phyloP scores from a whole-genome alignment of 345 rosid genomes.

The Combretum micranthum region DNA sequence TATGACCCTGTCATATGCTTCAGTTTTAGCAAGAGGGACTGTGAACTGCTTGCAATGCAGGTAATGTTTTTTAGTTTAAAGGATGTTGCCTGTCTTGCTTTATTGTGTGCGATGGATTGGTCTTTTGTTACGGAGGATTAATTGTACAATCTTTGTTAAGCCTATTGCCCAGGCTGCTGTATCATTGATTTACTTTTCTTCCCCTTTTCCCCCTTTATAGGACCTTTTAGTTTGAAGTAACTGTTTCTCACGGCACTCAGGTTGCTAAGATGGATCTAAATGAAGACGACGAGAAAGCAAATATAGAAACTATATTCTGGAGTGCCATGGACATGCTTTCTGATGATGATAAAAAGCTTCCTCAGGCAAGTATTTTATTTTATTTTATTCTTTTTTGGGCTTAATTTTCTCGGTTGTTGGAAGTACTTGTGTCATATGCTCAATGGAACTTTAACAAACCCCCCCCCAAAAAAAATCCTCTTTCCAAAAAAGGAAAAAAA shows the following conservation, averaged over 20 bases:
- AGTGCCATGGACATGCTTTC: conserved; percentile 99
- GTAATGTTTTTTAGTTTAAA: conserved; percentile 18
- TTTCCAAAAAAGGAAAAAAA: too few species aligned
- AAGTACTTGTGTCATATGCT: background rate
- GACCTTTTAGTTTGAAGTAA: background rate
- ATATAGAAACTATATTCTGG: conserved; percentile 77
- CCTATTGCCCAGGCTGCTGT: too few species aligned
- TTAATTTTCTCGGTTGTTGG: too few species aligned
- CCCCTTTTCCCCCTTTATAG: background rate
- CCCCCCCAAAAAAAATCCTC: too few species aligned
- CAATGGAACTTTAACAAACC: too few species aligned
- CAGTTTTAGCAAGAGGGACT: conserved; percentile 97
- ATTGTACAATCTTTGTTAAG: too few species aligned
- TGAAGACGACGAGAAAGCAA: conserved; percentile 79
- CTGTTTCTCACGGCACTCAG: conserved; percentile 23
- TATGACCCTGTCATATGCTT: conserved; percentile 96
- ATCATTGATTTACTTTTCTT: too few species aligned
- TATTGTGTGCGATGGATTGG: too few species aligned
- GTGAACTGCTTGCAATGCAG: conserved; percentile 99
- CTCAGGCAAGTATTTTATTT: conserved; percentile 68
- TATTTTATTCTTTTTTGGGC: conserved; percentile 8
- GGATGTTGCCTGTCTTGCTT: too few species aligned
- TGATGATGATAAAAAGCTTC: conserved; percentile 95
- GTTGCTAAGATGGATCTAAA: conserved; percentile 97
- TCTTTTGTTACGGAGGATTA: too few species aligned